Percentiles rank a stretch among this genome's conserved stretches.
phyloP scores from a whole-genome alignment of 306 rosid genomes.

The Cicer arietinum region DNA sequence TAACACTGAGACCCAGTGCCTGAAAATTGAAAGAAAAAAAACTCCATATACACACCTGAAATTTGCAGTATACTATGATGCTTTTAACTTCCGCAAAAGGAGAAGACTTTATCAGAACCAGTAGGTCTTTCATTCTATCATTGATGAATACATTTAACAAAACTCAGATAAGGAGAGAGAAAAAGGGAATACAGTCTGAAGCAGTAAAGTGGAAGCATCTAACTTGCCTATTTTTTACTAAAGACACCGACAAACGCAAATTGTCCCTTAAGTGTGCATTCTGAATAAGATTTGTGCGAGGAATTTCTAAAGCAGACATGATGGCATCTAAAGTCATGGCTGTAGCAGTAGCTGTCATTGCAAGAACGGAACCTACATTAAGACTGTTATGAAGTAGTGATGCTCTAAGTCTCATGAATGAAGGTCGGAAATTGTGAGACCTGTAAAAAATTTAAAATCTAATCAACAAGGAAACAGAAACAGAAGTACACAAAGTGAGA shows the following conservation, averaged over 20 bases:
- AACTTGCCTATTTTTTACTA: constrained; percentile 77
- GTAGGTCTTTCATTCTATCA: constrained; percentile 80
- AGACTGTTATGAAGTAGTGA: constrained; percentile 72
- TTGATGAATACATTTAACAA: constrained; percentile 33
- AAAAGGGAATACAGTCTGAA: constrained; percentile 4
- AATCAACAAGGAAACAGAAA: constrained; percentile 39
- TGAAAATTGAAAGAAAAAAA: constrained; percentile 32
- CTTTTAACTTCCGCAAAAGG: constrained; percentile 74
- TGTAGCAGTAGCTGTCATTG: constrained; percentile 98
- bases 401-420: constrained; percentile 92
- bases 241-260: constrained; percentile 73
- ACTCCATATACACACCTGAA: constrained; percentile 69
- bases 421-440: constrained; percentile 97
- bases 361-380: constrained; percentile 74
- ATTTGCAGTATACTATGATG: constrained; percentile 93
- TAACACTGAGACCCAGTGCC: constrained; percentile 27
- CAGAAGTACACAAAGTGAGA: constrained; percentile 15
- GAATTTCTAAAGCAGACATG: constrained; percentile 86
- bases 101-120: constrained; percentile 74
- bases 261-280: constrained; percentile 70
- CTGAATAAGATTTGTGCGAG: constrained; percentile 68
- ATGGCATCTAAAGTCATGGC: constrained; percentile 74
- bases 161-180: constrained; percentile 18
- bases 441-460: constrained; percentile 50
- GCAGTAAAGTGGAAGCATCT: constrained; percentile 28